Conservation (phyloP, 495 filamentous ascomycete species). For the Thermothielavioides terrestris region DNA sequence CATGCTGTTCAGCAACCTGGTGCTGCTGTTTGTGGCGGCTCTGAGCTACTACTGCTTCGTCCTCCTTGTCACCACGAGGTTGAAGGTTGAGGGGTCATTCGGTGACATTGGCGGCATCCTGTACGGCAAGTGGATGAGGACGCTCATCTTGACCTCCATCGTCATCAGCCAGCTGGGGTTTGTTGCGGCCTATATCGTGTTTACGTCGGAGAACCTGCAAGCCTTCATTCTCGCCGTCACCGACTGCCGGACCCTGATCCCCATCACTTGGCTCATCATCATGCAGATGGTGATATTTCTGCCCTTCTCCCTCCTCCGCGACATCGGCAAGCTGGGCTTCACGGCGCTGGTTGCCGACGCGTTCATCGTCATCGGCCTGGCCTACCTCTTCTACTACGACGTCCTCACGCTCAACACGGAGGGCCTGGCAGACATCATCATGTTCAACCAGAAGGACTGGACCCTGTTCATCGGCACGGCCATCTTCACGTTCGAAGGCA, state of each 20-base stretch:
- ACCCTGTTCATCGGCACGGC: constrained; percentile 96
- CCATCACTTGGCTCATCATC: constrained; percentile 81
- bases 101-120: constrained; percentile 90
- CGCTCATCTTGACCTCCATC: constrained; percentile 79
- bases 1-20: constrained; percentile 91
- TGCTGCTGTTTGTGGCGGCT: constrained; percentile 71
- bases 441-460: constrained; percentile 85
- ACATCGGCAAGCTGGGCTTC: constrained; percentile 89
- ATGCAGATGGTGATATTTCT: constrained; percentile 91
- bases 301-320: constrained; percentile 83
- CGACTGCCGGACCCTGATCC: constrained; percentile 68
- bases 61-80: constrained; percentile 74
- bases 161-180: constrained; percentile 93
- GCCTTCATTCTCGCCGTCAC: constrained; percentile 82
- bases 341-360: constrained; percentile 86
- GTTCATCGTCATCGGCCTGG: constrained; percentile 84
- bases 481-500: constrained; percentile 97
- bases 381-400: constrained; percentile 95
- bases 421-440: constrained; percentile 71
- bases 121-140: constrained; percentile 85
- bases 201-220: constrained; percentile 90
- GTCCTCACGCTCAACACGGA: constrained; percentile 71
- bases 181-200: constrained; percentile 95
- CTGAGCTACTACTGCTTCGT: constrained; percentile 97
- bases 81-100: constrained; percentile 80